Evolutionary conservation across 257 asterid genomes (phyloP), one percentile per base, ranked within the genome.

Genomic region (Fraxinus excelsior): DNA sequence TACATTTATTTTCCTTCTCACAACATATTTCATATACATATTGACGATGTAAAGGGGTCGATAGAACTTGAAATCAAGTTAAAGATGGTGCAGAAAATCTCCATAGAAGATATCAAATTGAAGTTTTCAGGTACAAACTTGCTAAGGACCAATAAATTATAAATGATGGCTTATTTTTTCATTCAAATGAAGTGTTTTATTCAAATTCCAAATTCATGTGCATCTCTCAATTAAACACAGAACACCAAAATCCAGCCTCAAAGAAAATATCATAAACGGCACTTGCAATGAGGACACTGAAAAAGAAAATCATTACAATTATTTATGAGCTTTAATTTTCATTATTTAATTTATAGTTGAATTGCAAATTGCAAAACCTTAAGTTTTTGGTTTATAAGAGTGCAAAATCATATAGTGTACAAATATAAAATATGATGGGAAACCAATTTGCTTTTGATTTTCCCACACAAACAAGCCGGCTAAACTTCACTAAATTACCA

Each of bases 371-470:
- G 31, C 68, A 62, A 23, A 62, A 23, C 21, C 67, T 34, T 3
- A 9, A 23, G 10, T 25, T 16, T 26, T 0, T 8, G 25, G 31
- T 51, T 35, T 25, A 51, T 32, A 49, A 51, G 1, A 46, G 29
- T 65, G 26, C 73, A 46, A 32, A 66, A 66, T 51, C 67, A n/a
- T n/a, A 73, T 32, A 62, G 16, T 25, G 25, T 62, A 1, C 26
- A 40, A 5, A 56, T 10, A 40, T 62, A 25, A 3, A 23, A 9
- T 7, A 12, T 26, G 74, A 16, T 79, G 82, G 76, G 46, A 80
- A 70, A 64, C n/a, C 80, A 70, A 80, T 81, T 83, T 76, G 65
- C 77, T 44, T 78, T 80, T 73, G 78, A 79, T 79, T 78, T 67
- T 67, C 82, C 80, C 31, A 49, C 82, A 68, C 81, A 62, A 51